Base-by-base conservation (phyloP, 305 asterid species). In the Caryopteris hybrid region DNA sequence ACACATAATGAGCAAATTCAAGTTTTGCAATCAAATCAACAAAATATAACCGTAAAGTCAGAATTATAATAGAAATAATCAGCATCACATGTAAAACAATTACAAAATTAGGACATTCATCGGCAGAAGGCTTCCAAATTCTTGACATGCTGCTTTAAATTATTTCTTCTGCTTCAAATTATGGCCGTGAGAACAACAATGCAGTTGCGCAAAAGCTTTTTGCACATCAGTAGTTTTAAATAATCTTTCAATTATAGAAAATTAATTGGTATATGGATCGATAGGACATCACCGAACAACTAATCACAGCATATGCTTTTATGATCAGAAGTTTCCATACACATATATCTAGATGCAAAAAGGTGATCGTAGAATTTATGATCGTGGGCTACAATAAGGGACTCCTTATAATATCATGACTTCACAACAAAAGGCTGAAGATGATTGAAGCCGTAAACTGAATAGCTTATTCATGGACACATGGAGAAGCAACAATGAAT, bases 261-360 rank as follows among this genome's bases (percentile, higher is more conserved):
- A 20, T 51, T 21, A 21, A 20, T 16, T 18, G 53, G 51, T 25
- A 34, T 39, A 43, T 42, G 31, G 4, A 72, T 64, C 53, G 56
- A 46, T 56, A n/a, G 47, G 20, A 13, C 41, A 50, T 18, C 31
- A 5, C 22, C 38, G 22, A 50, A 50, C 29, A 27, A 67, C 62
- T 64, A 56, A 41, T 48, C 60, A 20, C 50, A 69, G 61, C 52
- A 48, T 9, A 38, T 14, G 12, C 31, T 36, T 9, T 47, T 65
- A 50, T 52, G 70, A 31, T 46, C 47, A 21, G 58, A 58, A 36
- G 27, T 20, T 31, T 42, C 29, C 34, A 5, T 39, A 58, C 61
- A 64, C 42, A 69, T 59, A 64, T 47, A 50, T 39, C 51, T 7
- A 61, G 51, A 76, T 52, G 25, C 33, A 34, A 62, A 71, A 54